Percentiles rank a stretch among this genome's conserved stretches.
phyloP scores from a whole-genome alignment of 1,139 yeast species.

The Saccharomycopsis crataegensis region DNA sequence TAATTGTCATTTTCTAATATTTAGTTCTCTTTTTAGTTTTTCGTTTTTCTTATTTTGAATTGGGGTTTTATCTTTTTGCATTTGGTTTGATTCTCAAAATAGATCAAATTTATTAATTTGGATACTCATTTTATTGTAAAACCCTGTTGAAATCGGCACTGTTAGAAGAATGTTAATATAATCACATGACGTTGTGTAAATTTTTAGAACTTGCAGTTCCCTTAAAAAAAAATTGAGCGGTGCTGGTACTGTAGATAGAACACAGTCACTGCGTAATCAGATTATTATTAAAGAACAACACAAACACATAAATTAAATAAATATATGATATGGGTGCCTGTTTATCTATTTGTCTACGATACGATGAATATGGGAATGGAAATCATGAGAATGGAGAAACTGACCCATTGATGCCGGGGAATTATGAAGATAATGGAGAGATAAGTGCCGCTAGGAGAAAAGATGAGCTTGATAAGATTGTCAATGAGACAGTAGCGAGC shows the following conservation, averaged over 20 bases:
- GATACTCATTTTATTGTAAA: too few species aligned
- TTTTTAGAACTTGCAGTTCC: too few species aligned
- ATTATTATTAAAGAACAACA: too few species aligned
- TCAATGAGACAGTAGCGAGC: constrained; percentile 7
- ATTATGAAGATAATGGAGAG: constrained; percentile 3
- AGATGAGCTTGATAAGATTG: constrained; percentile 12
- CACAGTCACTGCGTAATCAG: too few species aligned
- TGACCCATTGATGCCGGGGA: background rate
- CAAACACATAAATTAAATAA: background rate
- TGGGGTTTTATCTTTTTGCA: background rate
- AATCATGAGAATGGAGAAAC: background rate
- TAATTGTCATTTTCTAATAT: background rate
- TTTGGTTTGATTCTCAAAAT: too few species aligned
- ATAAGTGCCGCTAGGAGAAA: constrained; percentile 1
- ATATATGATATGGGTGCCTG: constrained; percentile 10
- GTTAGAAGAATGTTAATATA: too few species aligned
- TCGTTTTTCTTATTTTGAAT: background rate
- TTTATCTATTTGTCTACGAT: constrained; percentile 10
- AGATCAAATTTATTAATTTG: too few species aligned
- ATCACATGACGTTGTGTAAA: too few species aligned
- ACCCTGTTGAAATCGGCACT: too few species aligned
- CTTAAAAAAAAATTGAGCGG: too few species aligned
- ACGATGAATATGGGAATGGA: constrained; percentile 2
- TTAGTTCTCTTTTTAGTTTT: background rate
- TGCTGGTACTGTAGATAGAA: too few species aligned